Evolutionary conservation across 1,284 basidiomycete species (phyloP).

Genomic region (Trichosporon ovoides): DNA sequence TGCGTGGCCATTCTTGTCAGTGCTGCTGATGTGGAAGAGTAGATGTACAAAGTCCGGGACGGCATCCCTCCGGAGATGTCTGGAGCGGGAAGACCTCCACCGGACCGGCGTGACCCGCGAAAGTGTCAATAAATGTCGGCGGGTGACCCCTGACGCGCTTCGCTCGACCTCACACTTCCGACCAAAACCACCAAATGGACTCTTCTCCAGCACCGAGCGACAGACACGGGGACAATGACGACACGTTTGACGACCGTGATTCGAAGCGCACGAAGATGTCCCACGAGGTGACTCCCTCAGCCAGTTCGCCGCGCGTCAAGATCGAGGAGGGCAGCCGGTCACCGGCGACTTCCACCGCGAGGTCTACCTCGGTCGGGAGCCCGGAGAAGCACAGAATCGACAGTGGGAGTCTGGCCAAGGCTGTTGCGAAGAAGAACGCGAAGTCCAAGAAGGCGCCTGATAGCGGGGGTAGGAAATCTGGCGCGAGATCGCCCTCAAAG

Average conservation of each 20-base stretch:
- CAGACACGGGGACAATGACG: neutral
- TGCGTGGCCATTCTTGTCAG: neutral
- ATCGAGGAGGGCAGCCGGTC: neutral
- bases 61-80: neutral
- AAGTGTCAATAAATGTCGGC: neutral
- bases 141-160: neutral
- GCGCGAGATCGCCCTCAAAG: neutral
- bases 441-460: neutral
- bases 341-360: neutral
- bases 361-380: neutral
- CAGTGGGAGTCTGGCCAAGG: slow-evolving; percentile 51
- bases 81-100: slow-evolving; percentile 1
- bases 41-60: neutral
- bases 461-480: neutral
- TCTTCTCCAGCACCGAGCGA: slow-evolving; percentile 60
- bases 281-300: neutral
- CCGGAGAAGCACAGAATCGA: neutral
- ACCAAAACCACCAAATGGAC: slow-evolving; percentile 26
- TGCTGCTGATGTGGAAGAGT: neutral
- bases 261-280: slow-evolving; percentile 6
- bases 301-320: neutral
- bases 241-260: slow-evolving; percentile 1
- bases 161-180: neutral
- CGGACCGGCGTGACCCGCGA: neutral
- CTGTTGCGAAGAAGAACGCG: slow-evolving; percentile 70